Conservation (phyloP, 805 yeast species). For the Wickerhamomyces bisporus region DNA sequence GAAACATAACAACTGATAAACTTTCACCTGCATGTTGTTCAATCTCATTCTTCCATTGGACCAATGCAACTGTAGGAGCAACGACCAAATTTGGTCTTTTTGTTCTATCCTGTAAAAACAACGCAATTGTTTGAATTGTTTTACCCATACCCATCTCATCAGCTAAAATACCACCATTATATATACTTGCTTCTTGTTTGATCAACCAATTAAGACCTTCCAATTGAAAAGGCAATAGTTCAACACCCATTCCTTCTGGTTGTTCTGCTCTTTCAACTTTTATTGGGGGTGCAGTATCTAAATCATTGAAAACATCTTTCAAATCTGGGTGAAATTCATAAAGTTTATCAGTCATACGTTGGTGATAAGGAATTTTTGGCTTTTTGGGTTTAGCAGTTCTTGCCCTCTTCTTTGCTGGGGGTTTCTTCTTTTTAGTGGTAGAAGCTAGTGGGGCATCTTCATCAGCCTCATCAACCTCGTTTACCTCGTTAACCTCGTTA, state of each 20-base stretch:
- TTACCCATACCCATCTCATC: slow-evolving; percentile 99
- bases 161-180: slow-evolving; percentile 88
- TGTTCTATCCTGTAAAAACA: slow-evolving; percentile 63
- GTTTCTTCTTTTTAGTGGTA: slow-evolving; percentile 13
- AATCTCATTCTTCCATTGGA: slow-evolving; percentile 97
- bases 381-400: slow-evolving; percentile 25
- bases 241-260: slow-evolving; percentile 72
- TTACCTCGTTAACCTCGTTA: slow-evolving; percentile 11
- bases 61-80: slow-evolving; percentile 97
- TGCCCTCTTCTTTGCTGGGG: slow-evolving; percentile 14
- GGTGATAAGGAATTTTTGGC: slow-evolving; percentile 62
- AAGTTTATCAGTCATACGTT: slow-evolving; percentile 61
- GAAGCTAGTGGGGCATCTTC: slow-evolving; percentile 25
- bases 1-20: slow-evolving; percentile 67
- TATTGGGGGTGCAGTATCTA: slow-evolving; percentile 43
- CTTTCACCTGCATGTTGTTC: slow-evolving; percentile 73
- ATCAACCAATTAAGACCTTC: slow-evolving; percentile 92
- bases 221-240: slow-evolving; percentile 80
- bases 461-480: slow-evolving; percentile 17
- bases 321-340: slow-evolving; percentile 78
- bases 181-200: slow-evolving; percentile 73
- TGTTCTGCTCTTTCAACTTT: slow-evolving; percentile 57
- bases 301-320: slow-evolving; percentile 61
- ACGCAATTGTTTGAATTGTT: slow-evolving; percentile 91
- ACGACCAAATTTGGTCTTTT: slow-evolving; percentile 81